Base-by-base conservation (phyloP, 2,329 filamentous ascomycete species). In the Fusarium brachygibbosum region DNA sequence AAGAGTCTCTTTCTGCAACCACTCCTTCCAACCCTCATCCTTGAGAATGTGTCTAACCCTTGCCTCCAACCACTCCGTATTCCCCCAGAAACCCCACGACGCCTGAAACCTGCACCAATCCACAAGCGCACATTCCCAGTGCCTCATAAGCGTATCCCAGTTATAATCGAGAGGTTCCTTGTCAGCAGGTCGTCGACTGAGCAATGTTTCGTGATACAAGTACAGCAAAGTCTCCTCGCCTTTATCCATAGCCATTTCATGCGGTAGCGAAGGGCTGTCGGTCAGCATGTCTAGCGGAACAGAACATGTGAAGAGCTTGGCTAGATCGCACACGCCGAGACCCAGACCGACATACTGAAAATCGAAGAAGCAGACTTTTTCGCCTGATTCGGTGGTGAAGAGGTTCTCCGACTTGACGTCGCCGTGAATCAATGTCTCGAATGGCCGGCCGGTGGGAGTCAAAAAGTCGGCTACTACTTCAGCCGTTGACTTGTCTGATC, bases 371-470 rank as follows among this genome's bases (percentile, higher is more conserved):
- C 87, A 88, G 3, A 89, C 87, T 5, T 79, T 62, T 3, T 84
- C 77, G 1, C 86, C 87, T 0, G 75, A 68, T 0, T 72, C 59
- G 0, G 80, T 87, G 1, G 86, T 87, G 71, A 91, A 91, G 9
- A 91, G 81, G 61, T 92, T 92, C 69, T 91, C 89, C 0, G 87
- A 89, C 75, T 92, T 92, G 52, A 91, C 88, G 58, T 92, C 90
- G 10, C 90, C 90, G 70, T 92, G 90, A 10, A 92, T 86, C 17
- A 87, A 82, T 0, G 88, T 89, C 66, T 90, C 82, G 2, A 82
- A 80, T 0, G 78, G 58, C 16, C 82, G 75, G 10, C 81, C 82
- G 7, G 72, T 75, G 0, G 86, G 86, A 0, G 80, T 82, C 14
- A 90, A 77, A 14, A 87, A 82, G 0, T 76, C 65, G 2, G 88